Evolutionary conservation across 805 yeast genomes (phyloP).

Genomic region (Suhomyces prunicola): DNA sequence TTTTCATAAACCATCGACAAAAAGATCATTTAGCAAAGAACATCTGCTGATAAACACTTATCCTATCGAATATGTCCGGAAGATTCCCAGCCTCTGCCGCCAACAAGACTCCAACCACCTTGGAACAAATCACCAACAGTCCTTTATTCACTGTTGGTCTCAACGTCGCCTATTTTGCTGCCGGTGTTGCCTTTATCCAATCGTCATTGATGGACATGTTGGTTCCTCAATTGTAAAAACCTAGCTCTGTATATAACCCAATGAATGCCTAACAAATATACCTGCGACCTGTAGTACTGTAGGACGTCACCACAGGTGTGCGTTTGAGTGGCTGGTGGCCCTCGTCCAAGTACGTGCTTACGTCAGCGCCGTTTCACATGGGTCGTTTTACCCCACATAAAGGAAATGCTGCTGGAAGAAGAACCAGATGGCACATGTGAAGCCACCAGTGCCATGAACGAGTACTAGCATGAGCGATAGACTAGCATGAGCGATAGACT

Average conservation of each 20-base stretch:
- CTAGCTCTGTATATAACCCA: constrained; percentile 4
- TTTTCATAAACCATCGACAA: not conserved
- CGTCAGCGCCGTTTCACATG: not conserved
- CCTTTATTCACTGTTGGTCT: constrained; percentile 66
- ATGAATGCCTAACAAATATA: not conserved
- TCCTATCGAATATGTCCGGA: constrained; percentile 7
- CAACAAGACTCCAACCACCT: constrained; percentile 27
- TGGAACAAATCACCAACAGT: constrained; percentile 54
- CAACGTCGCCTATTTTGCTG: constrained; percentile 60
- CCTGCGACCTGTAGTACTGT: not conserved
- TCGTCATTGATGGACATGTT: constrained; percentile 78
- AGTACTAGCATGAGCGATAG: not conserved
- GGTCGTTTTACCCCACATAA: not conserved
- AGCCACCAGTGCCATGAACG: not conserved
- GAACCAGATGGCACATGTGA: not conserved
- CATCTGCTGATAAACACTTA: not conserved
- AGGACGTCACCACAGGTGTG: not conserved
- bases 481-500: not conserved
- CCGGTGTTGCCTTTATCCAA: constrained; percentile 74
- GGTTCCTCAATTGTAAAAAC: constrained; percentile 61
- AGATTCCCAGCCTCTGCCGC: constrained; percentile 15
- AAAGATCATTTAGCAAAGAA: not conserved
- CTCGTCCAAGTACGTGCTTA: not conserved
- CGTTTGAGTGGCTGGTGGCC: not conserved
- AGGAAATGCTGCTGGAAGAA: not conserved